These are phyloP conservation scores for Alisma plantagoaquatica DNA, from an alignment of 106 monocot species.

Conservation along the genomic window DNA sequence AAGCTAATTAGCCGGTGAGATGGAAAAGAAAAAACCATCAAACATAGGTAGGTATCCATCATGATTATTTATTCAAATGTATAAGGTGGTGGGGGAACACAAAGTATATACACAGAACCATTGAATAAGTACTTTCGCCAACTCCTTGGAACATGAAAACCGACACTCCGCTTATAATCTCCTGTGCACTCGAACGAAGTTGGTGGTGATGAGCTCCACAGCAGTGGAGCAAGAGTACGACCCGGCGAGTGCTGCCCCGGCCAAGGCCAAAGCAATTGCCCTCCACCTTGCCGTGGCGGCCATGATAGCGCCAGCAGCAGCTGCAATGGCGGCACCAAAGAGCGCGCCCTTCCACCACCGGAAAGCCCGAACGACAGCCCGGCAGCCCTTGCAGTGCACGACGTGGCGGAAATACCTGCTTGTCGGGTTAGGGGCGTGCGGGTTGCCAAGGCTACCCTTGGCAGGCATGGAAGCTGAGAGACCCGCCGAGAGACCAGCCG, in stretches of 20 bases:
- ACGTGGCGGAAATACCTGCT: slow-evolving; percentile 62
- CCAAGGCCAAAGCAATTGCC: slow-evolving; percentile 21
- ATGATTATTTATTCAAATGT: too few relatives aligned
- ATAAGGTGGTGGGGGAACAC: too few relatives aligned
- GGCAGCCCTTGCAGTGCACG: slow-evolving; percentile 65
- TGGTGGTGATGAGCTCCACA: slow-evolving; percentile 44
- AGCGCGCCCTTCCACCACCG: slow-evolving; percentile 32
- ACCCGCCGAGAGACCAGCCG: slow-evolving; percentile 47
- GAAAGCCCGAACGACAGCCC: slow-evolving; percentile 19
- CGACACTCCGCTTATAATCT: slow-evolving; percentile 61
- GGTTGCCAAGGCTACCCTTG: slow-evolving; percentile 45
- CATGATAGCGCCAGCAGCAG: slow-evolving; percentile 34
- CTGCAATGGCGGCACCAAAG: slow-evolving; percentile 10
- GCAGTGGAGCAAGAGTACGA: slow-evolving; percentile 30
- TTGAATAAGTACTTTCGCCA: too few relatives aligned
- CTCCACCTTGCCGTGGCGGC: slow-evolving; percentile 38
- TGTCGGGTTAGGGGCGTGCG: slow-evolving; percentile 42
- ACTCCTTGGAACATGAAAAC: too few relatives aligned
- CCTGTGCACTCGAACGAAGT: slow-evolving; percentile 61
- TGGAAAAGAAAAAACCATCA: too few relatives aligned
- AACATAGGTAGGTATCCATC: too few relatives aligned
- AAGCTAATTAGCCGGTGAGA: too few relatives aligned
- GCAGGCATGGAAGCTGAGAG: slow-evolving; percentile 46
- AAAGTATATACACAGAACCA: too few relatives aligned
- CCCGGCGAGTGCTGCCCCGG: slow-evolving; percentile 17